A percentile compares a stretch with the other conserved stretches of the same genome.
Conservation (phyloP, 352 stramenopile species). For the Pythium pyrilobum region DNA sequence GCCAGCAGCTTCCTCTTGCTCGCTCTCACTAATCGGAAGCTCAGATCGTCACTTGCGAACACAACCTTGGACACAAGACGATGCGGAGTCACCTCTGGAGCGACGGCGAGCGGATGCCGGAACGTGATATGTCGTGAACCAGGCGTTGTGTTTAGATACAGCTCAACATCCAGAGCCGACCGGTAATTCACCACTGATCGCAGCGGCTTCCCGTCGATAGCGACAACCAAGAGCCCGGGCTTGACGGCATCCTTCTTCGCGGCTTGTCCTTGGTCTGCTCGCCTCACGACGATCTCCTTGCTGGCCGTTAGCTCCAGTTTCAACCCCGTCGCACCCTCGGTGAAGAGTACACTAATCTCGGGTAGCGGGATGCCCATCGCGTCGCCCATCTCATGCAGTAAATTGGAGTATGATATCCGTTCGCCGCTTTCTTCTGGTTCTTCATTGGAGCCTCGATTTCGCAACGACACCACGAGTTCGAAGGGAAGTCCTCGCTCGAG, state of each 20-base stretch:
- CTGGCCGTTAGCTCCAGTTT: slow-evolving; percentile 41
- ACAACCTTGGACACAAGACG: slow-evolving; percentile 37
- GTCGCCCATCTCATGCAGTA: slow-evolving; percentile 63
- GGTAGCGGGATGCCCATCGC: slow-evolving; percentile 73
- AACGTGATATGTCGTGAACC: slow-evolving; percentile 68
- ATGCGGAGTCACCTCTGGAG: slow-evolving; percentile 49
- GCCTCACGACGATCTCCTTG: slow-evolving; percentile 25
- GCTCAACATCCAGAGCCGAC: slow-evolving; percentile 46
- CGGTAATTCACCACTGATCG: slow-evolving; percentile 41
- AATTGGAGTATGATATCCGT: slow-evolving; percentile 37
- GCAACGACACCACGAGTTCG: slow-evolving; percentile 67
- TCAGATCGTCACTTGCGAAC: slow-evolving; percentile 52
- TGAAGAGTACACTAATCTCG: slow-evolving; percentile 76
- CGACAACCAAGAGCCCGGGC: slow-evolving; percentile 65
- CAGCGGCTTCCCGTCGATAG: slow-evolving; percentile 62
- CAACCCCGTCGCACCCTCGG: slow-evolving; percentile 56
- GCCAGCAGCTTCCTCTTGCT: slow-evolving; percentile 54
- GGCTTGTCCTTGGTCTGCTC: slow-evolving; percentile 33
- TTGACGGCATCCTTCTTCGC: slow-evolving; percentile 62
- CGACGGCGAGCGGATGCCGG: slow-evolving; percentile 56
- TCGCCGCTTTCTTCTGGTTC: slow-evolving; percentile 31
- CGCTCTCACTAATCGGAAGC: slow-evolving; percentile 68
- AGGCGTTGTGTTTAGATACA: slow-evolving; percentile 45
- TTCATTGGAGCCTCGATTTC: slow-evolving; percentile 65
- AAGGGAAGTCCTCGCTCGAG: slow-evolving; percentile 75